These are phyloP conservation scores for Mallotus nudiflorus DNA, from an alignment of 345 rosid species.

Conservation along the genomic window DNA sequence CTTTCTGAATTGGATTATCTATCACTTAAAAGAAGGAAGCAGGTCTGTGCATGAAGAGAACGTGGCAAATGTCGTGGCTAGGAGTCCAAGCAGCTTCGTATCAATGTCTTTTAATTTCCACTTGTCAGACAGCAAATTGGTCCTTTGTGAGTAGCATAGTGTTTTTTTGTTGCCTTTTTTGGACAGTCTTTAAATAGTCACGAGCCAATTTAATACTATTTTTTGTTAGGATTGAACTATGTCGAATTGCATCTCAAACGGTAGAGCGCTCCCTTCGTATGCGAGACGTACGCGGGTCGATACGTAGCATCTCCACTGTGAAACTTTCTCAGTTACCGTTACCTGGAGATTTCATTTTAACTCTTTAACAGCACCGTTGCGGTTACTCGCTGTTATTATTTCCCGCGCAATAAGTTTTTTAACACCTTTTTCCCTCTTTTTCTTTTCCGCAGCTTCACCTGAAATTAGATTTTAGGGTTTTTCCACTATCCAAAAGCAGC, in stretches of 20 bases:
- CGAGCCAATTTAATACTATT: too few species aligned
- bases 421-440: slow-evolving; percentile 3
- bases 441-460: background rate
- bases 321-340: too few species aligned
- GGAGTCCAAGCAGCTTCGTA: background rate
- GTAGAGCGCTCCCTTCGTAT: slow-evolving; percentile 42
- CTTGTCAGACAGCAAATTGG: background rate
- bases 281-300: slow-evolving; percentile 38
- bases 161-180: too few species aligned
- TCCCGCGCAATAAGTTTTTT: slow-evolving; percentile 36
- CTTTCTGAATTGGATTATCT: background rate
- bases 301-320: slow-evolving; percentile 25
- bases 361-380: background rate
- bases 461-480: slow-evolving; percentile 27
- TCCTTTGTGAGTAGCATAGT: too few species aligned
- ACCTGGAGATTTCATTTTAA: background rate
- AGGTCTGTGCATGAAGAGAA: slow-evolving; percentile 39
- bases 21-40: background rate
- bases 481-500: background rate
- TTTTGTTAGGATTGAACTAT: too few species aligned
- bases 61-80: slow-evolving; percentile 33
- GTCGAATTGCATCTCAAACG: slow-evolving; percentile 41
- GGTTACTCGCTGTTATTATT: background rate
- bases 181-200: too few species aligned
- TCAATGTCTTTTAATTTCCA: slow-evolving; percentile 3